Percentiles rank a stretch among this genome's conserved stretches.
phyloP scores from a whole-genome alignment of 305 asterid genomes.

The Lippia alba region DNA sequence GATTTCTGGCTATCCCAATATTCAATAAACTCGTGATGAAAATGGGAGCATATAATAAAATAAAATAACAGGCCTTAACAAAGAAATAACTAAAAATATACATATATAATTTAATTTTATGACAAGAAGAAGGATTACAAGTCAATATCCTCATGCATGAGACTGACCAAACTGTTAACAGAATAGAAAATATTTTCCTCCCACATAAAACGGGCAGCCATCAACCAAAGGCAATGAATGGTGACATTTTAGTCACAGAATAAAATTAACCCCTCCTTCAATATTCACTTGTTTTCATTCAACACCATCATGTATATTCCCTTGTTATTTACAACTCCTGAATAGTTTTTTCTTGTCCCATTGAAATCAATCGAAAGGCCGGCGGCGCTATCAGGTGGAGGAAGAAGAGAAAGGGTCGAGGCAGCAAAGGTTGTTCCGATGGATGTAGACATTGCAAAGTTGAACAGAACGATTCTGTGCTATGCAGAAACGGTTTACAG shows the following conservation, averaged over 20 bases:
- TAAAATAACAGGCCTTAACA: too few species aligned
- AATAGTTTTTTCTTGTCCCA: neutral
- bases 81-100: neutral
- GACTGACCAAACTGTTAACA: neutral
- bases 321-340: neutral
- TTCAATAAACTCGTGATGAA: too few species aligned
- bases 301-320: conserved; percentile 2
- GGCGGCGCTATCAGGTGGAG: conserved; percentile 39
- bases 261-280: neutral
- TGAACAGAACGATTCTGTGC: conserved; percentile 61
- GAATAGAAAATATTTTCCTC: neutral
- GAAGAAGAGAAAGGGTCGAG: conserved; percentile 39
- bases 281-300: conserved; percentile 21
- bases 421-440: conserved; percentile 15
- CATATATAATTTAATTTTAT: neutral
- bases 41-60: too few species aligned
- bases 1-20: too few species aligned
- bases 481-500: conserved; percentile 74
- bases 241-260: too few species aligned
- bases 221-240: conserved; percentile 9
- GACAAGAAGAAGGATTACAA: neutral
- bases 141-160: neutral
- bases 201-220: conserved; percentile 43
- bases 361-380: conserved; percentile 4
- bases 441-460: conserved; percentile 36